Evolutionary conservation across 2,329 filamentous ascomycete species (phyloP), one percentile per base, ranked within the genome.

Genomic region (Aspergillus proliferans): DNA sequence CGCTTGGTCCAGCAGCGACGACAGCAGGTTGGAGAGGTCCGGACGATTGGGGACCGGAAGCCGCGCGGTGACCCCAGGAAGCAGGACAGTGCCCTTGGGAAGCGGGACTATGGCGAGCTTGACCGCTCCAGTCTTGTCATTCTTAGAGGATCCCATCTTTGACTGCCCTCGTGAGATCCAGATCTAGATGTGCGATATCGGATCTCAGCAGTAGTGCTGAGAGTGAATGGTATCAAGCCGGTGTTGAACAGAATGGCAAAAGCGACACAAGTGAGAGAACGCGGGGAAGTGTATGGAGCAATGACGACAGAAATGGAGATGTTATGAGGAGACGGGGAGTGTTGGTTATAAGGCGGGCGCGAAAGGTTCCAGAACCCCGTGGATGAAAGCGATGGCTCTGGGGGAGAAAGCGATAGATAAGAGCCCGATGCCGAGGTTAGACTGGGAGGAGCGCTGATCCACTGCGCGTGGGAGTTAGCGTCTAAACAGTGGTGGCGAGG

Each of bases 21-120:
- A 87, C 49, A 98, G 83, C 41, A 97, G 81, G 45, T 92, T 87
- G 47, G 89, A 86, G 57, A 97, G 86, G 70, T 97, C 93, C 57
- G 88, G 84, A 46, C 92, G 88, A 68, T 85, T 84, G 38, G 85
- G 83, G 46, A 96, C 85, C 47, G 88, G 84, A 56, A 97, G 87
- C 59, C 91, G 86, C 59, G 95, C 81, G 45, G 91, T 84, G 49
- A 91, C 83, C 53, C 90, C 89, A 3, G 93, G 93, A 8, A 95
- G 81, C 38, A 97, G 82, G 57, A 96, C 87, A 53, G 83, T 81
- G 56, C 86, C 87, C 63, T 85, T 84, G 47, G 88, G 83, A 40
- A 97, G 81, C 34, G 90, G 88, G 58, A 97, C 86, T 60, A 97
- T 74, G 42, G 92, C 87, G 30, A 95, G 59, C 57, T 70, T 74